phyloP scores from a whole-genome alignment of 176 grass and related monocot genomes.

The Triticum aestivum region IWGSC_CS_RefSeq_v2.1 NC_057807.1:705710500-705710999 shows the following conservation, averaged over 20 bases:
- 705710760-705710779: neutral
- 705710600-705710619: constrained; percentile 8
- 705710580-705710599: constrained; percentile 26
- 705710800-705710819: neutral
- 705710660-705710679: constrained; percentile 3
- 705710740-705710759: constrained; percentile 21
- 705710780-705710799: neutral
- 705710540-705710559: neutral
- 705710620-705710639: neutral
- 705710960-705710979: constrained; percentile 37
- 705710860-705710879: neutral
- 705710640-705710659: neutral
- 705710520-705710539: constrained; percentile 15
- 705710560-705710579: neutral
- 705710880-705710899: neutral
- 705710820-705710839: neutral
- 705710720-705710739: constrained; percentile 31
- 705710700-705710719: constrained; percentile 22
- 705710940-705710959: constrained; percentile 7
- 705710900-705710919: constrained; percentile 53
- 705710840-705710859: neutral
- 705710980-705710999: neutral
- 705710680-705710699: neutral
- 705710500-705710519: neutral
- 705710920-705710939: constrained; percentile 68